Base-by-base conservation (phyloP, 805 yeast genomes). In the Candida sanyiensis region DNA sequence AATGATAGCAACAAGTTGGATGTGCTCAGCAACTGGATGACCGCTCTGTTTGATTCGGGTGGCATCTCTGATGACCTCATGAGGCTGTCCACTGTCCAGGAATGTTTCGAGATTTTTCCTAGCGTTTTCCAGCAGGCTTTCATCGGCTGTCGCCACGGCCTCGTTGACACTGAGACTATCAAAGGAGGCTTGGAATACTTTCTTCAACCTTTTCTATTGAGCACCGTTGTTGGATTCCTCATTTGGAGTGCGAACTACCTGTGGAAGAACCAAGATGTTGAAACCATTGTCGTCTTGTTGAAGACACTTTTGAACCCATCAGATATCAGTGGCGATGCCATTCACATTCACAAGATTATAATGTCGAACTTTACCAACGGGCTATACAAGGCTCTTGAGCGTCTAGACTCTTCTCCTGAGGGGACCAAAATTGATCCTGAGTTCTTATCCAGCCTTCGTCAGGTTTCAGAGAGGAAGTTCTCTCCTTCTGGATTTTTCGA, bases 31-130 rank as follows among this genome's bases (percentile, higher is more conserved):
- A 82, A 76, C 18, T 90, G 97, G 97, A 73, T 83, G 33, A 63
- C 72, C 20, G 89, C 93, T 1, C 59, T 90, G 28, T 88, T 84
- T 59, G 89, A 86, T 45, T 78, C 84, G 23, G 81, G 80, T 27
- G 95, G 96, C 3, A 75, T 89, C 26, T 80, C 95, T 0, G 97
- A 90, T 59, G 89, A 83, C 31, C 61, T 88, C 44, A 75, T 89
- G 52, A 73, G 79, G 48, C 66, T 77, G 9, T 74, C 84, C 1
- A 67, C 80, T 6, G 72, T 82, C 13, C 74, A 75, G 47, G 89
- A 85, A 41, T 74, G 83, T 37, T 73, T 83, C 44, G 68, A 70
- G 26, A 60, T 89, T 24, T 72, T 88, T 15, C 93, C 96, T 2
- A 67, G 74, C 4, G 75, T 90, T 20, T 76, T 86, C 51, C 78